These are phyloP conservation scores for Sphagnurus paluster DNA, from an alignment of 1,284 basidiomycete species.

Conservation along the genomic window DNA sequence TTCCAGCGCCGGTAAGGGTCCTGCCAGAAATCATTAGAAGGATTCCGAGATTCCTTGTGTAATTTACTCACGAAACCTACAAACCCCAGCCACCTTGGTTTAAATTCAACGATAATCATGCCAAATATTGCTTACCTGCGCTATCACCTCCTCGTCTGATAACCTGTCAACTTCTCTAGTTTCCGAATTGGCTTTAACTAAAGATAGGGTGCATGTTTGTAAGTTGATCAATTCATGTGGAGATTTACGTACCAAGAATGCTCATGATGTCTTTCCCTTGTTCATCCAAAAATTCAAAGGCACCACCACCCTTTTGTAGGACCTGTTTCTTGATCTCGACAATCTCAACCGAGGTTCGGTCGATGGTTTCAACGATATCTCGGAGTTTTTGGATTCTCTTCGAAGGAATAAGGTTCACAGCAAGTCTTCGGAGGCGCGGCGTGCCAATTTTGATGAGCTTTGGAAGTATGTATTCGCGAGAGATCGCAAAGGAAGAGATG, in stretches of 20 bases:
- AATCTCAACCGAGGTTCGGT: conserved; percentile 34
- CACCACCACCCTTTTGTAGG: conserved; percentile 26
- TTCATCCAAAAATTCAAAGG: conserved; percentile 29
- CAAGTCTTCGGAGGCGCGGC: conserved; percentile 26
- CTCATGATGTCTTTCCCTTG: conserved; percentile 47
- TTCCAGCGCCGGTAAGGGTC: conserved; percentile 45
- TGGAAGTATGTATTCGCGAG: conserved; percentile 19
- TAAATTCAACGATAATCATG: conserved; percentile 13
- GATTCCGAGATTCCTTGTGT: not conserved
- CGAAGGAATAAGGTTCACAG: conserved; percentile 31
- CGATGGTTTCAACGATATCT: conserved; percentile 33
- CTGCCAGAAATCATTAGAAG: conserved; percentile 22
- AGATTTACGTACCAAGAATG: conserved; percentile 38
- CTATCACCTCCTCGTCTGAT: conserved; percentile 18
- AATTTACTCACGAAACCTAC: conserved; percentile 38
- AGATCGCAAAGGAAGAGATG: not conserved
- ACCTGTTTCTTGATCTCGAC: conserved; percentile 34
- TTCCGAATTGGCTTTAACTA: conserved; percentile 30
- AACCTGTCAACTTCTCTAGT: conserved; percentile 20
- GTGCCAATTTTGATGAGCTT: conserved; percentile 26
- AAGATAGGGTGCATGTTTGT: no score
- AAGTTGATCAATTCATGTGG: not conserved
- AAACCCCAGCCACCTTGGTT: no score
- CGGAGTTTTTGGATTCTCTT: conserved; percentile 30
- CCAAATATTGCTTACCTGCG: conserved; percentile 13